Evolutionary conservation across 1,139 yeast species (phyloP).

Genomic region (Kluyveromyces marxianus): DNA sequence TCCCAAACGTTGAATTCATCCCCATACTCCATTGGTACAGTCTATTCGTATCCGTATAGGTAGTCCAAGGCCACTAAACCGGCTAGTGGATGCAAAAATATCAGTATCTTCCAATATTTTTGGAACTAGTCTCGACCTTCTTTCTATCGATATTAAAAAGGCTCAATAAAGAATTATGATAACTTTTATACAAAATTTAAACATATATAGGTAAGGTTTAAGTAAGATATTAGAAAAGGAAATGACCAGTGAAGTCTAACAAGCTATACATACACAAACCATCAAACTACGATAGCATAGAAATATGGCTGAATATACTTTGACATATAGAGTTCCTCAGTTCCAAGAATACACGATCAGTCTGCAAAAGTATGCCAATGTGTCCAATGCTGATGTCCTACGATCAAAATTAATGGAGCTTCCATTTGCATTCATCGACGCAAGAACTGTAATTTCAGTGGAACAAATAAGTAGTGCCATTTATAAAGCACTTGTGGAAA

Average conservation of each 20-base stretch:
- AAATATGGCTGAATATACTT: neutral
- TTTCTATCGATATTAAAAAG: too few relatives aligned
- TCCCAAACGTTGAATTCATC: neutral
- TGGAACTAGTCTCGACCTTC: too few relatives aligned
- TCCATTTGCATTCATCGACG: slow-evolving; percentile 42
- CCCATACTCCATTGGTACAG: neutral
- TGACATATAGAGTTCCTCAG: slow-evolving; percentile 34
- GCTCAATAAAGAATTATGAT: too few relatives aligned
- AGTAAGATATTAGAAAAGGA: too few relatives aligned
- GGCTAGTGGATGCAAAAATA: too few relatives aligned
- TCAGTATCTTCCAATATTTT: too few relatives aligned
- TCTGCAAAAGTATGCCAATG: slow-evolving; percentile 36
- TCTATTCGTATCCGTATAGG: neutral
- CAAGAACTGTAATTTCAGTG: slow-evolving; percentile 36
- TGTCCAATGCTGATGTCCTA: slow-evolving; percentile 35
- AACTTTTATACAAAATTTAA: too few relatives aligned
- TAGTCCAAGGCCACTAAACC: too few relatives aligned
- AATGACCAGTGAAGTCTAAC: too few relatives aligned
- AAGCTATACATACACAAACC: too few relatives aligned
- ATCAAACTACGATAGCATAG: too few relatives aligned
- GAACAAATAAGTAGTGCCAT: slow-evolving; percentile 46
- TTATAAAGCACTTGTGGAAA: slow-evolving; percentile 43
- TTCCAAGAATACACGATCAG: slow-evolving; percentile 33
- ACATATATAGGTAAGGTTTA: too few relatives aligned
- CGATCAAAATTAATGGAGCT: slow-evolving; percentile 32